Percentiles rank a stretch among this genome's conserved stretches.
Evolutionary conservation across 1,139 yeast genomes (phyloP).

Genomic region (Suhomyces wounanorum): DNA sequence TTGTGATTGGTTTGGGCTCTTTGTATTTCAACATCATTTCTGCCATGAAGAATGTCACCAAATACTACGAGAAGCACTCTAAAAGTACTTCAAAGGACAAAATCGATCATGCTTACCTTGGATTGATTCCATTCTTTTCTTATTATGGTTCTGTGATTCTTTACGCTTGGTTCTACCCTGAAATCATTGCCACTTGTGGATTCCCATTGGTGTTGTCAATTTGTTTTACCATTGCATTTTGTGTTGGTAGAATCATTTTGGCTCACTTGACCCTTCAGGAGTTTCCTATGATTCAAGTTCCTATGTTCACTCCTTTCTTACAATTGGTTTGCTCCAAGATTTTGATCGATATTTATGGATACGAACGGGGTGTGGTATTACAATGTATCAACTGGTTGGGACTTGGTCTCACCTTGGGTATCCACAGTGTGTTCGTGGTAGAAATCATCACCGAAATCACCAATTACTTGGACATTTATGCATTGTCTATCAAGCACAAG

Average conservation of each 20-base stretch:
- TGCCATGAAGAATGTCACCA: slow-evolving; percentile 70
- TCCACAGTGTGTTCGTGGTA: slow-evolving; percentile 75
- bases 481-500: slow-evolving; percentile 81
- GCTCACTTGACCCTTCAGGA: slow-evolving; percentile 81
- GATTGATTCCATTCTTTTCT: slow-evolving; percentile 68
- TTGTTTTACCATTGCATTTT: slow-evolving; percentile 77
- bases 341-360: slow-evolving; percentile 41
- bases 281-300: slow-evolving; percentile 73
- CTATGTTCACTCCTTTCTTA: slow-evolving; percentile 64
- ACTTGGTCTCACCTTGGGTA: slow-evolving; percentile 72
- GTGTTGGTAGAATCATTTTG: slow-evolving; percentile 86
- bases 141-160: slow-evolving; percentile 60
- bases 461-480: slow-evolving; percentile 78
- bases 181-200: slow-evolving; percentile 48
- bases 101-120: slow-evolving; percentile 53
- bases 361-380: slow-evolving; percentile 41
- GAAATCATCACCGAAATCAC: slow-evolving; percentile 88
- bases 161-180: slow-evolving; percentile 51
- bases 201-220: slow-evolving; percentile 67
- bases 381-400: slow-evolving; percentile 66
- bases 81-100: slow-evolving; percentile 26
- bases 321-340: slow-evolving; percentile 53
- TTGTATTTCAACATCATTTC: slow-evolving; percentile 70
- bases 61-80: slow-evolving; percentile 42
- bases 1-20: slow-evolving; percentile 54